Evolutionary conservation across 176 grass and related monocot genomes (phyloP), one percentile per base, ranked within the genome.

Genomic region (Aechmea fasciata): DNA sequence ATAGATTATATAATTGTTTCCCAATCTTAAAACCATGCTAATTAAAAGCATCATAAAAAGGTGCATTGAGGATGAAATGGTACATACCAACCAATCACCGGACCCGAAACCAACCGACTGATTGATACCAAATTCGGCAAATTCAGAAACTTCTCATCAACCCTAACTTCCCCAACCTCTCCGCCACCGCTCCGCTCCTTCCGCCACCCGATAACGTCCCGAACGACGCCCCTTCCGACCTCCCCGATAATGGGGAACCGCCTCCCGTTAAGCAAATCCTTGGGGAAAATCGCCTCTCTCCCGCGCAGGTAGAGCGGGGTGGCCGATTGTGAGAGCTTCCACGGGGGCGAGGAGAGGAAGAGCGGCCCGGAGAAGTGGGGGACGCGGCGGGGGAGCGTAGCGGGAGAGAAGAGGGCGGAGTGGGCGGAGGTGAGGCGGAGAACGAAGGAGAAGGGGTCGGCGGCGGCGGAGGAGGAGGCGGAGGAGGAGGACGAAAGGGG

Each of bases 101-200:
- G 89, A 14, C 93, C 93, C 9, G 93, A 97, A 13, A 83, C 73
- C 93, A 97, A 90, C 64, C 93, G 81, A 52, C 84, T 83, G 73
- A 97, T 85, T 53, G 93, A 96, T 67, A 96, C 83, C 73, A 92
- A 79, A 90, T 96, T 96, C 28, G 93, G 89, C 41, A 89, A 83
- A 87, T 96, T 96, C 73, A 96, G 79, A 70, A 96, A 85, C 74
- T 61, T 90, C 33, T 96, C 93, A 23, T 73, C 51, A 75, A 65
- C 62, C 6, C 49, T 29, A 8, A 61, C 69, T 33, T 8, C 70
- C 53, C 22, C 24, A 41, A 68, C 67, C 0, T 57, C 48, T 47
- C 48, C 76, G 54, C 71, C 75, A 25, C 57, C 26, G 25, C 11
- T 25, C 11, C 9, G 13, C 22, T 77, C 64, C 22, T 57, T 47